These are phyloP conservation scores for Chara braunii DNA, from an alignment of 139 green algal species.

Conservation along the genomic window DNA sequence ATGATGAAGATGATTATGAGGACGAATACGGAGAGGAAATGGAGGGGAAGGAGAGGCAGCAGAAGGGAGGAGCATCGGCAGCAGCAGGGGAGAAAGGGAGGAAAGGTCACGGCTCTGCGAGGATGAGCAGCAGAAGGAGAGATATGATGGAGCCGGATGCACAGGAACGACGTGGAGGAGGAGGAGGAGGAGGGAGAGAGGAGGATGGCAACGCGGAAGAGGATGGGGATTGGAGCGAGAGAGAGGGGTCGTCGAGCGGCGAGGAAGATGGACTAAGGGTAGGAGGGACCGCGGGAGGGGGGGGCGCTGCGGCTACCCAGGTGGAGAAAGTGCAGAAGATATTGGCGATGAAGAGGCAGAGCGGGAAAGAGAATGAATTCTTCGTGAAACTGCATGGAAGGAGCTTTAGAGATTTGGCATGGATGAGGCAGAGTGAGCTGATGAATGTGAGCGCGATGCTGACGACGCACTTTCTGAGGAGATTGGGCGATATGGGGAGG, in stretches of 20 bases:
- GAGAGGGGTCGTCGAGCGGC: not conserved
- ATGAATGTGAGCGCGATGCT: not conserved
- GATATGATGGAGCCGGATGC: not conserved
- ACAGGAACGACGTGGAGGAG: not conserved
- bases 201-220: not conserved
- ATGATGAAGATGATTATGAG: not conserved
- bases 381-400: conserved; percentile 4
- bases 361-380: not conserved
- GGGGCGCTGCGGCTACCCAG: not conserved
- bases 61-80: not conserved
- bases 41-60: not conserved
- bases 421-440: not conserved
- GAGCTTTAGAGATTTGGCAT: not conserved
- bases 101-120: too few species aligned
- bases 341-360: not conserved
- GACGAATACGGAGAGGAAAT: not conserved
- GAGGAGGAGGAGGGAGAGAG: not conserved
- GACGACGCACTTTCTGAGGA: not conserved
- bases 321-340: not conserved
- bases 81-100: not conserved
- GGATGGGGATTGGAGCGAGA: not conserved
- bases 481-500: not conserved
- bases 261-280: not conserved
- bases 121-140: not conserved
- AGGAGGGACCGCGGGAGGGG: not conserved